phyloP scores from a whole-genome alignment of 2,329 filamentous ascomycete genomes.

The Didymella lethalis region DNA sequence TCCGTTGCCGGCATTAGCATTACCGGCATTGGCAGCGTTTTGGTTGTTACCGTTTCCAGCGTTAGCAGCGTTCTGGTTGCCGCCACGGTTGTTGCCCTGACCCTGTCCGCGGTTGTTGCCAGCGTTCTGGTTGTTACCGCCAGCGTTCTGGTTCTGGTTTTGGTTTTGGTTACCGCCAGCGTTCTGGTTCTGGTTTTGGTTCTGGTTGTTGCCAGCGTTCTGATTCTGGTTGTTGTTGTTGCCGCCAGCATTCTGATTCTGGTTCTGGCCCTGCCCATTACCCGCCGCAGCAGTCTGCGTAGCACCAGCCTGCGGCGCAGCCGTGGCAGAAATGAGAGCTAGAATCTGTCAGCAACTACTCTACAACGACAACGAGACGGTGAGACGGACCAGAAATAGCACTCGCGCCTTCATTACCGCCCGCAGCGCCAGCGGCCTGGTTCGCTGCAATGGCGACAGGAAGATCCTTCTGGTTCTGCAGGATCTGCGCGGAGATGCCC shows the following conservation, averaged over 20 bases:
- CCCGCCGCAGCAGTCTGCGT: slow-evolving; percentile 8
- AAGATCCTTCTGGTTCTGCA: slow-evolving; percentile 62
- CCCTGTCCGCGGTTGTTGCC: slow-evolving; percentile 3
- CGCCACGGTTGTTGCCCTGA: not conserved
- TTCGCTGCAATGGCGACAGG: slow-evolving; percentile 57
- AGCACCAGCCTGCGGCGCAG: slow-evolving; percentile 9
- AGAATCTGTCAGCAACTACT: slow-evolving; percentile 16
- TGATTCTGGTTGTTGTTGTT: slow-evolving; percentile 4
- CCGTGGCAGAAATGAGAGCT: slow-evolving; percentile 30
- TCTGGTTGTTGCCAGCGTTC: not conserved
- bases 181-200: not conserved
- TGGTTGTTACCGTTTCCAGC: slow-evolving; percentile 19
- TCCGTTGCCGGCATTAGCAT: too few relatives aligned
- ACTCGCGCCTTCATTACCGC: slow-evolving; percentile 46
- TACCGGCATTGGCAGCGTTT: too few relatives aligned
- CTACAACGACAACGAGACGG: not conserved
- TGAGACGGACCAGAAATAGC: slow-evolving; percentile 52
- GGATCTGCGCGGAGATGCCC: slow-evolving; percentile 59
- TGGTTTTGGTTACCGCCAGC: slow-evolving; percentile 19
- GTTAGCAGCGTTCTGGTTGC: slow-evolving; percentile 22
- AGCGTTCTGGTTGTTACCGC: slow-evolving; percentile 11
- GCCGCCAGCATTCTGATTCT: slow-evolving; percentile 12
- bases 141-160: slow-evolving; percentile 19
- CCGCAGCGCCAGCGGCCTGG: slow-evolving; percentile 53
- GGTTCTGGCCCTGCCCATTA: slow-evolving; percentile 18